Conservation (phyloP, 768 basidiomycete genomes). For the Trametes coccinea region DNA sequence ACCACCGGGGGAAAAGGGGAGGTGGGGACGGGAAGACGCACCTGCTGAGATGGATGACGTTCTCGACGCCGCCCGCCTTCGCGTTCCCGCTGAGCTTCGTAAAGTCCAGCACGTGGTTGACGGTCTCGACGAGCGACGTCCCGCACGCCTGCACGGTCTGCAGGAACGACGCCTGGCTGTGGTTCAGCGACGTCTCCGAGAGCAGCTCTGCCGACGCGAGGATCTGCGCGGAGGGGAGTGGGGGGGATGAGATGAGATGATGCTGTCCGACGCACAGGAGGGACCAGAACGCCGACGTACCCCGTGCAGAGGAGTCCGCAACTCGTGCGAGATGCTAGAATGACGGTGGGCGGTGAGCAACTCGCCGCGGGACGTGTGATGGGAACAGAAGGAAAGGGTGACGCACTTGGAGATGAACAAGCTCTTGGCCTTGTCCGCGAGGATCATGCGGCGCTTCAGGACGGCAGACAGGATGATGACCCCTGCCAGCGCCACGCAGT, state of each 20-base stretch:
- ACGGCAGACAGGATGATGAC: conserved; percentile 94
- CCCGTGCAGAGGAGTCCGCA: conserved; percentile 90
- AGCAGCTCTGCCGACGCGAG: conserved; percentile 91
- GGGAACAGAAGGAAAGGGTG: neutral
- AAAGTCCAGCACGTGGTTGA: conserved; percentile 95
- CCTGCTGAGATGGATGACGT: conserved; percentile 69
- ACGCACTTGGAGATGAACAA: conserved; percentile 88
- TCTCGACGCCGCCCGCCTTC: conserved; percentile 76
- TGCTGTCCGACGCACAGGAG: neutral
- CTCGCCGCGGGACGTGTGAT: neutral
- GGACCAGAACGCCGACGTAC: conserved; percentile 40
- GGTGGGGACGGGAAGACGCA: conserved; percentile 34
- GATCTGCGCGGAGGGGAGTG: conserved; percentile 49
- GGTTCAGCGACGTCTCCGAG: conserved; percentile 77
- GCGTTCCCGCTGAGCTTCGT: conserved; percentile 90
- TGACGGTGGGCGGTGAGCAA: neutral
- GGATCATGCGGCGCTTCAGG: conserved; percentile 87
- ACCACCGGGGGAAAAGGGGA: too few relatives aligned
- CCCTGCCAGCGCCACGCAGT: conserved; percentile 39
- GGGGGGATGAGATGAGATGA: neutral
- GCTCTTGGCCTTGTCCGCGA: conserved; percentile 93
- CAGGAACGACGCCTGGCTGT: conserved; percentile 82
- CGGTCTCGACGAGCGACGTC: conserved; percentile 93
- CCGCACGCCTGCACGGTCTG: conserved; percentile 95
- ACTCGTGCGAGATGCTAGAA: conserved; percentile 82